phyloP scores from a whole-genome alignment of 345 rosid species.

The Ceriops zippeliana region DNA sequence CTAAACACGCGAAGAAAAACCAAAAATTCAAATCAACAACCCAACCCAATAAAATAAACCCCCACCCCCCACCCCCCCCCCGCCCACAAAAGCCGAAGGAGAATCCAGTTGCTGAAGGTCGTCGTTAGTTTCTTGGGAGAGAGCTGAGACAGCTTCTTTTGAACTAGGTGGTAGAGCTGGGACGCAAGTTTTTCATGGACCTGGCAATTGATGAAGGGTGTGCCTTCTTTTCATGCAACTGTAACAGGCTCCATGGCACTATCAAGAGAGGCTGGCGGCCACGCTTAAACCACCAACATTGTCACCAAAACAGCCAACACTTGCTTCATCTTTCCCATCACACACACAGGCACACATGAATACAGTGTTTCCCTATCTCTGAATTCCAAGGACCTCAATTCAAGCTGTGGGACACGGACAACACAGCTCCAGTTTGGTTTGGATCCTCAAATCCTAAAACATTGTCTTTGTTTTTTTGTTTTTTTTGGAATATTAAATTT shows the following conservation, averaged over 20 bases:
- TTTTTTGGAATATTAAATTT: too few species aligned
- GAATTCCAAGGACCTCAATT: background rate
- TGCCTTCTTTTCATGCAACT: slow-evolving; percentile 70
- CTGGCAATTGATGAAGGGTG: slow-evolving; percentile 81
- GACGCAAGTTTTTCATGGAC: slow-evolving; percentile 81
- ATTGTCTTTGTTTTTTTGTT: background rate
- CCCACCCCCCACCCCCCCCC: too few species aligned
- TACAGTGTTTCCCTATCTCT: too few species aligned
- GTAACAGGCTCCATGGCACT: slow-evolving; percentile 48
- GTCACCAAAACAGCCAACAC: slow-evolving; percentile 23
- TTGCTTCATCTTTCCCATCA: slow-evolving; percentile 34
- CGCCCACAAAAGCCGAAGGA: background rate
- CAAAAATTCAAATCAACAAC: too few species aligned
- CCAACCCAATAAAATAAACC: background rate
- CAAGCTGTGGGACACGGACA: background rate
- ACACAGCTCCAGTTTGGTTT: background rate
- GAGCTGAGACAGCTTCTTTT: slow-evolving; percentile 73
- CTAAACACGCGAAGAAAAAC: too few species aligned
- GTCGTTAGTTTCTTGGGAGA: slow-evolving; percentile 65
- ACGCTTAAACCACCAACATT: slow-evolving; percentile 31
- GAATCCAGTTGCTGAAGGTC: slow-evolving; percentile 18
- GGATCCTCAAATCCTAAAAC: background rate
- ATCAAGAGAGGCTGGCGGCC: slow-evolving; percentile 41
- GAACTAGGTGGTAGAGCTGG: slow-evolving; percentile 51
- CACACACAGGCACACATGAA: background rate